Base-by-base conservation (phyloP, 2,329 filamentous ascomycete species). In the Emergomyces orientalis region DNA sequence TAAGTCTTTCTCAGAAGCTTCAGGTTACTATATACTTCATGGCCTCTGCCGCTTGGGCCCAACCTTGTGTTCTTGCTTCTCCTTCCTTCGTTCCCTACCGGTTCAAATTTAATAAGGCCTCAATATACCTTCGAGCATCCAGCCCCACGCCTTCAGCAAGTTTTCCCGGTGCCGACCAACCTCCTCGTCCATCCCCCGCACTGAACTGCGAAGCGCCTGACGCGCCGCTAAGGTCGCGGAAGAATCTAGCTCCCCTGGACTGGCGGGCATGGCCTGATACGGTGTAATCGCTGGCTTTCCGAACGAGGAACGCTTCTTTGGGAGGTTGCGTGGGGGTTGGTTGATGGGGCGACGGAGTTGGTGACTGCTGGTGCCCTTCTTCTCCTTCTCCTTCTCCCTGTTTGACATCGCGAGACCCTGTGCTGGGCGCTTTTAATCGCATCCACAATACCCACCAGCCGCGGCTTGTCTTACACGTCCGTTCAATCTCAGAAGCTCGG, bases 361-460 rank as follows among this genome's bases (percentile, higher is more conserved):
- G 37, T 59, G 41, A 27, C 17, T 45, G 57, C 41, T 59, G 45
- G 52, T 61, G 9, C 56, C 58, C 32, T 60, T 64, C 51, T 30
- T 59, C 52, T 56, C 4, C 32, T 56, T 41, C 54, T 8, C 34
- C 57, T 45, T 58, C 32, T 22, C 19, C 34, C 39, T 43, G 55
- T 57, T 54, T 52, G 59, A n/a, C 1, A 65, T 45, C 22, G 57
- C 54, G 17, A 19, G 43, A 9, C 62, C 22, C 19, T 27, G 49
- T 41, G 19, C 34, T 63, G 11, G 61, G 37, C n/a, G 63, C 59
- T 5, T 76, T 76, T 37, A 86, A 72, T 9, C 83, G 79, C 72
- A 87, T 81, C 85, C 85, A 88, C 27, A 86, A 81, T 1, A 88
- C 79, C 85, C 85, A 88, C 85, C 85, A 88, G 7, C 83, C 83